A percentile compares a stretch with the other conserved stretches of the same genome.
These are phyloP conservation scores for Grosmannia serpens DNA, from an alignment of 2,329 filamentous ascomycete genomes.

Conservation along the genomic window DNA sequence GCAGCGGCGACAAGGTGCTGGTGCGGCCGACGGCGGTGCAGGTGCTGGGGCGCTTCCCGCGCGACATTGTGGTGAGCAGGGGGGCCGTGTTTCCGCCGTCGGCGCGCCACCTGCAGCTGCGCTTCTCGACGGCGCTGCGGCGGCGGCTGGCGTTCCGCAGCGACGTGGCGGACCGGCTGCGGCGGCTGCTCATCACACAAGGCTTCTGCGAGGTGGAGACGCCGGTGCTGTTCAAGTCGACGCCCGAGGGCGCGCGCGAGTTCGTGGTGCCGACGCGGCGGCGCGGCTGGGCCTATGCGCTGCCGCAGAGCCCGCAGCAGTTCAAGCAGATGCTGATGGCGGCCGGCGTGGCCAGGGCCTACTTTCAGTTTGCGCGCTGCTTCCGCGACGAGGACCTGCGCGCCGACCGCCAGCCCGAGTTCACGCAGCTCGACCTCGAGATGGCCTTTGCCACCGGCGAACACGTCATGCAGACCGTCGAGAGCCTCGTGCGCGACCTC, in stretches of 20 bases:
- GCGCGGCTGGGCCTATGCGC: slow-evolving; percentile 68
- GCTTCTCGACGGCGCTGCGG: slow-evolving; percentile 57
- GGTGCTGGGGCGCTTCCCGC: slow-evolving; percentile 61
- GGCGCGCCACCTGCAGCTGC: slow-evolving; percentile 73
- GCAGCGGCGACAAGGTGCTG: not conserved
- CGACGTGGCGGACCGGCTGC: slow-evolving; percentile 21
- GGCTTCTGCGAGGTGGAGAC: slow-evolving; percentile 76
- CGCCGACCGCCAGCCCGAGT: slow-evolving; percentile 90
- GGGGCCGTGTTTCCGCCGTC: slow-evolving; percentile 64
- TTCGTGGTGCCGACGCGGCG: slow-evolving; percentile 83
- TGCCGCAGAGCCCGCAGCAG: slow-evolving; percentile 94
- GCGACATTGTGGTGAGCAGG: slow-evolving; percentile 63
- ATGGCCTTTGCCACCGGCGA: slow-evolving; percentile 72
- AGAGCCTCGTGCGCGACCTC: slow-evolving; percentile 40
- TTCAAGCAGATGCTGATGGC: slow-evolving; percentile 99
- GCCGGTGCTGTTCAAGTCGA: slow-evolving; percentile 92
- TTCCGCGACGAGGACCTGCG: slow-evolving; percentile 92
- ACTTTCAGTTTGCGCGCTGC: slow-evolving; percentile 89
- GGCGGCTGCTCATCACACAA: slow-evolving; percentile 19
- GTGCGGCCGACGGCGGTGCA: slow-evolving; percentile 45
- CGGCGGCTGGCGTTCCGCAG: slow-evolving; percentile 60
- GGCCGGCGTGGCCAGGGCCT: slow-evolving; percentile 59
- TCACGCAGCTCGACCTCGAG: slow-evolving; percentile 88
- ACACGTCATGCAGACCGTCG: slow-evolving; percentile 51
- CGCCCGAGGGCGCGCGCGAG: slow-evolving; percentile 86